These are phyloP conservation scores for Wickerhamiella pararugosa DNA, from an alignment of 1,139 yeast genomes.

Conservation along the genomic window DNA sequence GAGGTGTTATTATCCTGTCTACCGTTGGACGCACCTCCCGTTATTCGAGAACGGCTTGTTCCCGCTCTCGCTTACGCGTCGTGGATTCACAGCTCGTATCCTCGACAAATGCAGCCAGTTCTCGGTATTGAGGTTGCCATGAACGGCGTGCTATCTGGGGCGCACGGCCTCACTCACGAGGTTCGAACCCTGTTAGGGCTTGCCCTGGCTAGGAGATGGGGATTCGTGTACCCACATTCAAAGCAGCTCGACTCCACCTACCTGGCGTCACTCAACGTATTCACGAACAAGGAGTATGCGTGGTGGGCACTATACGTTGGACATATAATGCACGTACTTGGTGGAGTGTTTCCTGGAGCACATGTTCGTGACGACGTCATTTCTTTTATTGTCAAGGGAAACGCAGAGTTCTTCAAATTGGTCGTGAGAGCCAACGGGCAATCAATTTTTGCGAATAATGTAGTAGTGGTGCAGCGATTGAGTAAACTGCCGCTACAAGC, in stretches of 20 bases:
- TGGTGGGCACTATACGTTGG: constrained; percentile 62
- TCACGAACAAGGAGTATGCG: constrained; percentile 19
- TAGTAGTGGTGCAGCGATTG: constrained; percentile 11
- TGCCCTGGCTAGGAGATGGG: constrained; percentile 61
- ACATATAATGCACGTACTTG: constrained; percentile 51
- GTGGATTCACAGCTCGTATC: constrained; percentile 55
- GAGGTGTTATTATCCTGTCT: constrained; percentile 36
- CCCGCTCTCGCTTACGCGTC: constrained; percentile 57
- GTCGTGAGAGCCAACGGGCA: constrained; percentile 14
- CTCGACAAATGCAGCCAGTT: constrained; percentile 55
- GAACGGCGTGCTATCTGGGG: constrained; percentile 52
- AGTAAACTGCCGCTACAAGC: constrained; percentile 3
- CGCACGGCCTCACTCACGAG: constrained; percentile 54
- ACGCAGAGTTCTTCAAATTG: constrained; percentile 17
- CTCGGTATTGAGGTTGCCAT: constrained; percentile 54
- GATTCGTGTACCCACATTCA: constrained; percentile 44
- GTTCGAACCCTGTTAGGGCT: constrained; percentile 51
- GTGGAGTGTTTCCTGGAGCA: constrained; percentile 66
- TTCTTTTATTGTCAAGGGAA: constrained; percentile 19
- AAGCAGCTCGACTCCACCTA: constrained; percentile 23
- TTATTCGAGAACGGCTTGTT: constrained; percentile 40
- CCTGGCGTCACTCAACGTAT: constrained; percentile 27
- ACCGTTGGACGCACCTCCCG: constrained; percentile 39
- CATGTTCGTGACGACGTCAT: constrained; percentile 41
- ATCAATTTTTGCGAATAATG: constrained; percentile 13